Evolutionary conservation across 2,329 filamentous ascomycete species (phyloP).

Genomic region (Fusarium sp.): DNA sequence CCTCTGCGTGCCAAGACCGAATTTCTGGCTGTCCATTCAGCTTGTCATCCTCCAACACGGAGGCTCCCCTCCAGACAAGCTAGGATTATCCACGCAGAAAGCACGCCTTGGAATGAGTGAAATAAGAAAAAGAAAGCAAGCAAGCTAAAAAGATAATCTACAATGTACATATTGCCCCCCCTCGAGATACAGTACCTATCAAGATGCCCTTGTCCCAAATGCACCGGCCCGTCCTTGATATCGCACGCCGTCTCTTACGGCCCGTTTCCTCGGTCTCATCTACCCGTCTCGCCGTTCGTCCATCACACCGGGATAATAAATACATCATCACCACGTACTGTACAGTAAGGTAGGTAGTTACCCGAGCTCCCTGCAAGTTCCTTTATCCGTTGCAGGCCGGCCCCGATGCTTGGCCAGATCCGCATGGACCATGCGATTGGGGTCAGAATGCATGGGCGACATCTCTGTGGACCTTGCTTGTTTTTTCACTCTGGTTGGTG

Average conservation of each 20-base stretch:
- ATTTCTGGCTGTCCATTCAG: not conserved
- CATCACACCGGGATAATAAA: not conserved
- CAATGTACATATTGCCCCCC: not conserved
- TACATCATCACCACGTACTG: not conserved
- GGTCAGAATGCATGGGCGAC: conserved; percentile 8
- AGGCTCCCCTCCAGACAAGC: not conserved
- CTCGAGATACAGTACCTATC: not conserved
- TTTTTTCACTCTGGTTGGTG: conserved; percentile 4
- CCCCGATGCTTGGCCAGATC: conserved; percentile 4
- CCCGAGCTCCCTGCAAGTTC: not conserved
- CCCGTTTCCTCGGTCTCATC: conserved; percentile 25
- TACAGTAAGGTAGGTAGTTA: not conserved
- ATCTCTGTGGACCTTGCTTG: not conserved
- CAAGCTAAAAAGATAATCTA: not conserved
- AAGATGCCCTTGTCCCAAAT: conserved; percentile 4
- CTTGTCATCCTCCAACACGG: not conserved
- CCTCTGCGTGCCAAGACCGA: conserved; percentile 6
- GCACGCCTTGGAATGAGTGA: not conserved
- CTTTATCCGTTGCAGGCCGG: conserved; percentile 7
- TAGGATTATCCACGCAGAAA: not conserved
- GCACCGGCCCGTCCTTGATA: conserved; percentile 35
- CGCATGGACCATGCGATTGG: conserved; percentile 38
- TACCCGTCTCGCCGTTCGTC: not conserved
- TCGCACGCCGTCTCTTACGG: conserved; percentile 29
- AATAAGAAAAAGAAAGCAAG: not conserved